phyloP scores from a whole-genome alignment of 2,329 filamentous ascomycete species.

The Cryphonectria carpinicola region DNA sequence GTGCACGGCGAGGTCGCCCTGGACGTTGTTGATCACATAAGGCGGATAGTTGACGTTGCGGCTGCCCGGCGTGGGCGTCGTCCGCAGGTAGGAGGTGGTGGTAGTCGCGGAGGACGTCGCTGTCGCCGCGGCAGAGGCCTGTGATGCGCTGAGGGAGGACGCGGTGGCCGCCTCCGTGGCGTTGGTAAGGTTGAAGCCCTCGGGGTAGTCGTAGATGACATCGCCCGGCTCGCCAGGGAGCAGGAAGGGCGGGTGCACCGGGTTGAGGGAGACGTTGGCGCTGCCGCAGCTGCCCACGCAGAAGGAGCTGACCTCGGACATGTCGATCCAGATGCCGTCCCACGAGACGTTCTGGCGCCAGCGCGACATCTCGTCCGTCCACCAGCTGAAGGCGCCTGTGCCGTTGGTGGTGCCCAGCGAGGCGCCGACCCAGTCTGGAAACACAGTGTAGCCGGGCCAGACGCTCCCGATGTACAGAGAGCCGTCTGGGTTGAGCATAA shows the following conservation, averaged over 20 bases:
- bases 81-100: conserved; percentile 56
- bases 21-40: conserved; percentile 75
- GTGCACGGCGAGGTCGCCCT: conserved; percentile 73
- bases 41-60: conserved; percentile 75
- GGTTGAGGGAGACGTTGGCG: conserved; percentile 66
- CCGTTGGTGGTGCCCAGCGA: conserved; percentile 53
- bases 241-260: conserved; percentile 67
- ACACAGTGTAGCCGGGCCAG: conserved; percentile 76
- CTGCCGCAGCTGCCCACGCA: conserved; percentile 75
- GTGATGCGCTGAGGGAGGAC: conserved; percentile 51
- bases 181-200: conserved; percentile 72
- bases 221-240: conserved; percentile 68
- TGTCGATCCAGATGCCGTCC: conserved; percentile 61
- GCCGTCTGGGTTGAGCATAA: conserved; percentile 62
- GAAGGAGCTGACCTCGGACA: conserved; percentile 65
- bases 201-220: conserved; percentile 65
- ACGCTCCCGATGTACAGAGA: conserved; percentile 64
- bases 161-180: conserved; percentile 67
- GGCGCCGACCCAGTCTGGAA: conserved; percentile 71
- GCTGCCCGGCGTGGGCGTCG: conserved; percentile 63
- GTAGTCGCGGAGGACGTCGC: conserved; percentile 32
- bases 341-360: conserved; percentile 59
- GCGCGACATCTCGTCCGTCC: conserved; percentile 63
- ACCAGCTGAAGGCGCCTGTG: conserved; percentile 68
- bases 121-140: conserved; percentile 37